A percentile compares a stretch with the other conserved stretches of the same genome.
Conservation (phyloP, 2,329 filamentous ascomycete genomes). For the Xylaria sp. region DNA sequence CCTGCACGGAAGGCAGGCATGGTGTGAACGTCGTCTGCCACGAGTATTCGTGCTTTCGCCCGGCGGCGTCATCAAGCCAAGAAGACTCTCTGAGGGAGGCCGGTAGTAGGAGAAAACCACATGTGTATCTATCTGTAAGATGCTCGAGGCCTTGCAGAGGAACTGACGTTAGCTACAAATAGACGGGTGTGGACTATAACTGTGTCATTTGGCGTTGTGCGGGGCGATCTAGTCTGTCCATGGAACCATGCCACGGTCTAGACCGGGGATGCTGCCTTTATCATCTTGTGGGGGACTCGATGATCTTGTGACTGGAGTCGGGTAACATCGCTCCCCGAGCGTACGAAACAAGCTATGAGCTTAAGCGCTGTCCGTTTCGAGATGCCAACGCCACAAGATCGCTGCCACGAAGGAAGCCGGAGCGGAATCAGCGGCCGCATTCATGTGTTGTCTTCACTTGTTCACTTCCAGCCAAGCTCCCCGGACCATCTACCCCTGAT, state of each 20-base stretch:
- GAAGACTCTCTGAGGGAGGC: constrained; percentile 14
- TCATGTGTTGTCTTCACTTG: too few species aligned
- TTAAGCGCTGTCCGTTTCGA: background rate
- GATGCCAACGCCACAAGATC: background rate
- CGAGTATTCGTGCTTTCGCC: constrained; percentile 27
- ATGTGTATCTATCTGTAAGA: background rate
- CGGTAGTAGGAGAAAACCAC: constrained; percentile 5
- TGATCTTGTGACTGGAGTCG: constrained; percentile 17
- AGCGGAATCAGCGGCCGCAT: background rate
- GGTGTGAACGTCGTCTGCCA: constrained; percentile 31
- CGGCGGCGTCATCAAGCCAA: constrained; percentile 29
- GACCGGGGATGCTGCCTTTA: constrained; percentile 18
- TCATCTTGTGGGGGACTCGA: constrained; percentile 23
- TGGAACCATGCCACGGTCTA: constrained; percentile 16
- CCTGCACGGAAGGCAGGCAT: constrained; percentile 31
- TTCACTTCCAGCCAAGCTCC: background rate
- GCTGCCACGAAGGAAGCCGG: background rate
- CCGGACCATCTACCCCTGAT: constrained; percentile 4
- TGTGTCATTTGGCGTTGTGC: constrained; percentile 15
- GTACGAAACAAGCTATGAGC: constrained; percentile 1
- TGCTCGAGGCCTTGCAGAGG: constrained; percentile 4
- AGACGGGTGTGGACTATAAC: constrained; percentile 18
- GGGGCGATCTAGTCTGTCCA: constrained; percentile 22
- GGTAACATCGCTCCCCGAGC: constrained; percentile 16
- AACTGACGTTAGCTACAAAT: constrained; percentile 2